Conservation (phyloP, 176 grass and related monocot genomes). For the Hsuehochloa calcarea region DNA sequence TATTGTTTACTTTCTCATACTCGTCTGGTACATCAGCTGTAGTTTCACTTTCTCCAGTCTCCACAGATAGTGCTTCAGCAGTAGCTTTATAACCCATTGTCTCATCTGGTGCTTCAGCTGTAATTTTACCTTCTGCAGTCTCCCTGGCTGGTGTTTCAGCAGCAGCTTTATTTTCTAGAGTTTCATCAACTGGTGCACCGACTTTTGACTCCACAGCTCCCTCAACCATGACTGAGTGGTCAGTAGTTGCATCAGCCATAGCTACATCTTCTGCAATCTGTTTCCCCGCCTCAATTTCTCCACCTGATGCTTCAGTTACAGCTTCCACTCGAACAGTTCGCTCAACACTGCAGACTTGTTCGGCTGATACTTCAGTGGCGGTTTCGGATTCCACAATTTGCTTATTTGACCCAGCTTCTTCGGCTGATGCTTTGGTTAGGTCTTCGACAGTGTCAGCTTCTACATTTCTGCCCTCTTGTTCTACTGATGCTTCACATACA, state of each 20-base stretch:
- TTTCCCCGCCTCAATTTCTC: neutral
- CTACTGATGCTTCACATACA: neutral
- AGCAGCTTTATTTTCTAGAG: constrained; percentile 2
- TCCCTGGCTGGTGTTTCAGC: neutral
- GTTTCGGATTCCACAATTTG: constrained; percentile 7
- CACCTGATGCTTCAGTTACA: constrained; percentile 23
- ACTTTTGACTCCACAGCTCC: constrained; percentile 8
- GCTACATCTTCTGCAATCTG: constrained; percentile 21
- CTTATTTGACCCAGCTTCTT: neutral
- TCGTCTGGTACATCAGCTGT: neutral
- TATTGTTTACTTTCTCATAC: neutral
- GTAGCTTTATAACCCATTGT: neutral
- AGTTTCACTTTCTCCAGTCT: neutral
- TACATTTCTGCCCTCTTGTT: constrained; percentile 2
- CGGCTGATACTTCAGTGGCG: neutral
- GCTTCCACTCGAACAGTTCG: constrained; percentile 21
- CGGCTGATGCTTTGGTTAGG: neutral
- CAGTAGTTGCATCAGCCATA: constrained; percentile 1
- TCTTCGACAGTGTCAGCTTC: constrained; percentile 1
- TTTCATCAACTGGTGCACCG: neutral
- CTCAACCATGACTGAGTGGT: neutral
- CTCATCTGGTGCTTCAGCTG: constrained; percentile 8
- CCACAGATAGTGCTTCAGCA: constrained; percentile 2
- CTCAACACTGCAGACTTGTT: constrained; percentile 6
- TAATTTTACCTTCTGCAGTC: constrained; percentile 2